These are phyloP conservation scores for Candida namnaoensis DNA, from an alignment of 805 yeast genomes.

Conservation along the genomic window DNA sequence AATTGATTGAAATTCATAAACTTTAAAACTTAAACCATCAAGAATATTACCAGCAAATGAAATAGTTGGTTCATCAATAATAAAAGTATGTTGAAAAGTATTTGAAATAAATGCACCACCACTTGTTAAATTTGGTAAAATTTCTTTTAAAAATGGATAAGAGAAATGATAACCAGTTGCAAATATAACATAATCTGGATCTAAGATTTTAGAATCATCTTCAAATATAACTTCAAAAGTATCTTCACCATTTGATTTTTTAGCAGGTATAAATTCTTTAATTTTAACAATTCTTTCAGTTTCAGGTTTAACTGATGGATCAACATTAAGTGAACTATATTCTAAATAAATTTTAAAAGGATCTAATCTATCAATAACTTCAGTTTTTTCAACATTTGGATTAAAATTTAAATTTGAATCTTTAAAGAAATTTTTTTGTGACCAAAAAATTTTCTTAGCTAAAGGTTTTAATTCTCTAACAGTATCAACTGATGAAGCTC, in stretches of 20 bases:
- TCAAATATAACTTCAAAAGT: slow-evolving; percentile 12
- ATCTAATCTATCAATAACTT: slow-evolving; percentile 4
- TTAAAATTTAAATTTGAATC: background rate
- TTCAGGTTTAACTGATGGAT: slow-evolving; percentile 30
- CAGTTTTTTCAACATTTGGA: background rate
- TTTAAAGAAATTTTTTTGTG: background rate
- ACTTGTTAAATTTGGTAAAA: slow-evolving; percentile 11
- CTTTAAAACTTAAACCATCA: slow-evolving; percentile 36
- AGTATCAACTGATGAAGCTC: slow-evolving; percentile 32
- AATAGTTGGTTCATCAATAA: slow-evolving; percentile 36
- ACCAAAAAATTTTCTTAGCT: slow-evolving; percentile 12
- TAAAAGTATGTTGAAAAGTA: slow-evolving; percentile 33
- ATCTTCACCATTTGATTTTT: slow-evolving; percentile 17
- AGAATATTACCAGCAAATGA: slow-evolving; percentile 28
- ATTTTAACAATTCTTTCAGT: slow-evolving; percentile 40
- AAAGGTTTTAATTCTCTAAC: slow-evolving; percentile 28
- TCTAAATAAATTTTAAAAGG: slow-evolving; percentile 24
- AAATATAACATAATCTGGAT: slow-evolving; percentile 24
- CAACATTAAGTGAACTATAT: slow-evolving; percentile 31
- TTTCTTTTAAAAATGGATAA: slow-evolving; percentile 21
- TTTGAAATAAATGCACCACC: slow-evolving; percentile 22
- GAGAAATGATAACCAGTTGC: slow-evolving; percentile 32
- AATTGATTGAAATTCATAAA: slow-evolving; percentile 39
- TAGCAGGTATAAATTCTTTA: slow-evolving; percentile 21
- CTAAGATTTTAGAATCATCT: slow-evolving; percentile 23